Percentiles rank a stretch among this genome's conserved stretches.
Conservation (phyloP, 2,329 filamentous ascomycete species). For the Monosporascus sp. region DNA sequence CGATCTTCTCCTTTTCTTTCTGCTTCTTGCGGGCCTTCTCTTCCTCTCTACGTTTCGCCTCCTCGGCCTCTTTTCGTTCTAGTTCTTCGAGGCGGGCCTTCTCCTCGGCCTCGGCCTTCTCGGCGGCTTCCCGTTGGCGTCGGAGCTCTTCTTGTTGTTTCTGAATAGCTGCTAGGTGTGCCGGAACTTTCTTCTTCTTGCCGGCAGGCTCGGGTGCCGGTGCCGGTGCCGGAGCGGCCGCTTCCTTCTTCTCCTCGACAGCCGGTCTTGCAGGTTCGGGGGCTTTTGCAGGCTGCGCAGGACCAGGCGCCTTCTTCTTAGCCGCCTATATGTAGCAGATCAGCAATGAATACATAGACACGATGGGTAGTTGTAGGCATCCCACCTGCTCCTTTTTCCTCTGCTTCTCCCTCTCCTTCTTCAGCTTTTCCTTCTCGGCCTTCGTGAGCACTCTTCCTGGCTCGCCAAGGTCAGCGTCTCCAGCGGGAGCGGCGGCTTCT, state of each 20-base stretch:
- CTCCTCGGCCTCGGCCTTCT: conserved; percentile 54
- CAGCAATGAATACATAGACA: conserved; percentile 1
- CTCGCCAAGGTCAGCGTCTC: conserved; percentile 45
- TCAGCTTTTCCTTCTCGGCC: conserved; percentile 96
- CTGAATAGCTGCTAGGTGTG: conserved; percentile 67
- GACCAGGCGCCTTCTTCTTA: conserved; percentile 67
- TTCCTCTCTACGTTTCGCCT: conserved; percentile 64
- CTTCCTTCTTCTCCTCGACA: conserved; percentile 43
- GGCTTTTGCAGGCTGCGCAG: conserved; percentile 46
- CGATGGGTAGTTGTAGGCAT: not conserved
- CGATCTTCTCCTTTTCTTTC: conserved; percentile 78
- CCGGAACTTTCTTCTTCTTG: conserved; percentile 86
- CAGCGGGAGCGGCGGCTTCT: conserved; percentile 36
- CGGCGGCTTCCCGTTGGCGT: conserved; percentile 58
- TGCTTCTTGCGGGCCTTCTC: conserved; percentile 74
- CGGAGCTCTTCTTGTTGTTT: conserved; percentile 78
- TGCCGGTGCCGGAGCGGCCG: conserved; percentile 30
- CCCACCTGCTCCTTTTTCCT: conserved; percentile 92
- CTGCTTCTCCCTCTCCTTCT: conserved; percentile 98
- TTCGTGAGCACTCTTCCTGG: conserved; percentile 79
- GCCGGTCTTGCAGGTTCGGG: conserved; percentile 50
- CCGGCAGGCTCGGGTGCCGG: conserved; percentile 40
- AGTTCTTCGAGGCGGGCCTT: conserved; percentile 60
- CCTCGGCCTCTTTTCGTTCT: conserved; percentile 60
- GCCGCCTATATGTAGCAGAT: conserved; percentile 51